Base-by-base conservation (phyloP, 129 eudicot genomes). In the Arctium lappa region DNA sequence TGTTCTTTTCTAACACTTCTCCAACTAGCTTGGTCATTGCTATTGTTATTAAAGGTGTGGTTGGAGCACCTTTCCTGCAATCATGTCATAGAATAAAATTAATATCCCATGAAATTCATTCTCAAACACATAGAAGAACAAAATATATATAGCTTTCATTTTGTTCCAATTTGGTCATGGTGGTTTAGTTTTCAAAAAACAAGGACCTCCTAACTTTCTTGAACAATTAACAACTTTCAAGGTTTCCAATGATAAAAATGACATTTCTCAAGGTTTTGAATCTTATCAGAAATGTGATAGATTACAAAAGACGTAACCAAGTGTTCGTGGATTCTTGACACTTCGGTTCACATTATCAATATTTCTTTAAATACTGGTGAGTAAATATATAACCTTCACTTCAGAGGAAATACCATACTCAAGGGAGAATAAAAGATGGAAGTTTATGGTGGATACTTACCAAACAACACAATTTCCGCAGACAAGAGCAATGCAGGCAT, bases 391-490 rank as follows among this genome's bases (percentile, higher is more conserved):
- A 66, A 18, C 13, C 71, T 66, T 66, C 71, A 66, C 71, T 66
- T 66, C 33, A 27, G 71, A 66, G 34, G 71, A 30, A 27, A 22
- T 66, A 27, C 71, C 34, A 16, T 53, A 53, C 18, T 53, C 65
- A 60, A 60, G 68, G 30, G 68, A 39, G 8, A 16, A 63, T 22
- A 65, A 29, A 68, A 48, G 40, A 33, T 42, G 11, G 71, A 72
- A 78, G 68, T 76, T 73, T 13, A 44, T 63, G 81, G 70, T 75
- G 32, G 66, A 62, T 77, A 87, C 92, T 91, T 82, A 95, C 99
- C 99, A 95, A 77, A 93, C 99, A 88, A 95, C 98, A 89, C 95
- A 85, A 85, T 95, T 93, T 73, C 99, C 99, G 53, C 99, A 95
- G 31, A 95, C 99, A 60, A 95, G 93, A 37, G 99, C 99, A 79